These are phyloP conservation scores for Skeletonema tropicum DNA, from an alignment of 108 stramenopile species.

Conservation along the genomic window DNA sequence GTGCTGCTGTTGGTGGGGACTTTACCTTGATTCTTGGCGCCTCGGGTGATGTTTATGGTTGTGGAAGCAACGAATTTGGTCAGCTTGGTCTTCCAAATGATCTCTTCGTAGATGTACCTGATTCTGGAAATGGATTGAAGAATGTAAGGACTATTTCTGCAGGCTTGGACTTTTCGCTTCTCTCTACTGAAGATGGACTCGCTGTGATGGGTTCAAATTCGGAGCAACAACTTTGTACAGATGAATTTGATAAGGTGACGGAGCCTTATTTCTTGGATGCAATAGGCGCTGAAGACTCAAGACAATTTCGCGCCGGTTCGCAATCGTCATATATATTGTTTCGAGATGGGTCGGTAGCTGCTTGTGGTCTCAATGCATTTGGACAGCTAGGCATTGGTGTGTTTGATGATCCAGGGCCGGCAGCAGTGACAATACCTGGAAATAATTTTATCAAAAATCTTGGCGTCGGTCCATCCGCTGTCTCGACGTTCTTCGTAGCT, in stretches of 20 bases:
- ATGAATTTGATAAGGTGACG: slow-evolving; percentile 5
- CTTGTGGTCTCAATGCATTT: slow-evolving; percentile 35
- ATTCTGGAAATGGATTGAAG: slow-evolving; percentile 33
- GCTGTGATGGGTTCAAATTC: slow-evolving; percentile 35
- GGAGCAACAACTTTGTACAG: slow-evolving; percentile 20
- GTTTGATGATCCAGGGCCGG: slow-evolving; percentile 6
- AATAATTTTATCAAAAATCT: slow-evolving; percentile 4
- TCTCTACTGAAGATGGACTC: slow-evolving; percentile 32
- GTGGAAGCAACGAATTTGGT: slow-evolving; percentile 29
- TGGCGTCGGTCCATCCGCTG: slow-evolving; percentile 28
- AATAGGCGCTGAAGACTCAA: slow-evolving; percentile 2
- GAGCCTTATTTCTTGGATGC: neutral
- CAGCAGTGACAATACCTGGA: slow-evolving; percentile 14
- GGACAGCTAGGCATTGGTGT: slow-evolving; percentile 43
- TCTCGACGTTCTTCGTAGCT: slow-evolving; percentile 29
- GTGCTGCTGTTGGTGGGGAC: slow-evolving; percentile 35
- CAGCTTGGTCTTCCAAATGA: slow-evolving; percentile 31
- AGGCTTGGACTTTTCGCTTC: slow-evolving; percentile 30
- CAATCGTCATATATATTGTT: slow-evolving; percentile 34
- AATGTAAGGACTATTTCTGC: slow-evolving; percentile 28
- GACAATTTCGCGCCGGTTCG: slow-evolving; percentile 30
- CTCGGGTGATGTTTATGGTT: slow-evolving; percentile 29
- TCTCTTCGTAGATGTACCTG: slow-evolving; percentile 10
- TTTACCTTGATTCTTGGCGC: slow-evolving; percentile 26
- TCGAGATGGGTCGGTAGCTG: slow-evolving; percentile 30